Percentiles rank a stretch among this genome's conserved stretches.
phyloP scores from a whole-genome alignment of 129 eudicot species.

The Lactuca saligna region DNA sequence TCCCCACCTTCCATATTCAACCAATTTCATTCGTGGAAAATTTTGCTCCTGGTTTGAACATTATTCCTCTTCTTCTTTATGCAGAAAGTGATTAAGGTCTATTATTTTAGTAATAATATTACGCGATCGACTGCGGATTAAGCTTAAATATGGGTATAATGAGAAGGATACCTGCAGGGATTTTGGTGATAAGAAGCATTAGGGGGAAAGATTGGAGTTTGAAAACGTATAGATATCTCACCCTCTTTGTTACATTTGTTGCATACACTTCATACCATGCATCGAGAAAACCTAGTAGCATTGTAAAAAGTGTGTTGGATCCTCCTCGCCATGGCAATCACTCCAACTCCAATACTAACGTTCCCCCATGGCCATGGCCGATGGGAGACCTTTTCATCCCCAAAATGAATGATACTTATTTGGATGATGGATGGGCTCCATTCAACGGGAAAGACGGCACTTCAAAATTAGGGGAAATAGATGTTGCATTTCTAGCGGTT shows the following conservation, averaged over 20 bases:
- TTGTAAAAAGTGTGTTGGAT: constrained; percentile 74
- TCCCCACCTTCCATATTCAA: neutral
- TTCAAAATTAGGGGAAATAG: constrained; percentile 71
- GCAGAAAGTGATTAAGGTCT: neutral
- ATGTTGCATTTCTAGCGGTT: constrained; percentile 78
- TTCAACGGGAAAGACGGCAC: constrained; percentile 70
- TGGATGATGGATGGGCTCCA: constrained; percentile 69
- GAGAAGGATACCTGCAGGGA: constrained; percentile 32
- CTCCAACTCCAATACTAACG: neutral
- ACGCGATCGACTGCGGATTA: neutral
- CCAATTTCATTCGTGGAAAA: neutral
- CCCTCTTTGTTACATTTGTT: constrained; percentile 65
- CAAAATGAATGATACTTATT: neutral
- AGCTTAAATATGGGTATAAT: neutral
- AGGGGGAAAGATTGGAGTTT: constrained; percentile 75
- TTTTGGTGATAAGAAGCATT: constrained; percentile 43
- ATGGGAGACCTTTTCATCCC: constrained; percentile 48
- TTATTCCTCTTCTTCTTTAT: neutral
- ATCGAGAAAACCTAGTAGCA: constrained; percentile 84
- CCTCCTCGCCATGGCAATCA: constrained; percentile 26
- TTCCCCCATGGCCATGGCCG: constrained; percentile 52
- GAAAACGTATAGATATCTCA: constrained; percentile 59
- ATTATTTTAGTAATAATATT: neutral
- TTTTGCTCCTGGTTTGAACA: neutral
- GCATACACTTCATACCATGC: constrained; percentile 91